phyloP scores from a whole-genome alignment of 805 yeast genomes.

The Myxozyma vanderwaltii region DNA sequence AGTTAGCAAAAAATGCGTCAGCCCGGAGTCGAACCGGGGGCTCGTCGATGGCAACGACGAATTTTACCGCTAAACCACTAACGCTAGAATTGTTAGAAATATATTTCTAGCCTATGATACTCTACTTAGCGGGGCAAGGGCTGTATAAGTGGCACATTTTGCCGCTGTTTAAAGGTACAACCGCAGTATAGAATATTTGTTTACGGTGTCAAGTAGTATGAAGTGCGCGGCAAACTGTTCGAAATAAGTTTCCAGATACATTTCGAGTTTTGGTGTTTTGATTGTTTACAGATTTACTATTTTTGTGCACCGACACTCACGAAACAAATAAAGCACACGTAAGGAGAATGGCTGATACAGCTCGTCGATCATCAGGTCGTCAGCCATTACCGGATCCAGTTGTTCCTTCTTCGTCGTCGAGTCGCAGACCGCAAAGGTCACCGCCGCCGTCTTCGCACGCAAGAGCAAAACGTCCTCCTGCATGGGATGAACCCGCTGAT shows the following conservation, averaged over 20 bases:
- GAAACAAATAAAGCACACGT: background rate
- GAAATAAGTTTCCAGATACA: too few species aligned
- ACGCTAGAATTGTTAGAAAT: conserved; percentile 40
- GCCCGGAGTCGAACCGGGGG: conserved; percentile 62
- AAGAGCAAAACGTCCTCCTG: conserved; percentile 12
- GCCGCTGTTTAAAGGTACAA: too few species aligned
- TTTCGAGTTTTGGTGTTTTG: too few species aligned
- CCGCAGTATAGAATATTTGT: too few species aligned
- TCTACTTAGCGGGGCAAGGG: background rate
- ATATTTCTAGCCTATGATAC: background rate
- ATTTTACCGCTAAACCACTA: conserved; percentile 57
- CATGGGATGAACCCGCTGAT: conserved; percentile 9
- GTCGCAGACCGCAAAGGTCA: background rate
- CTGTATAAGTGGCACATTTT: background rate
- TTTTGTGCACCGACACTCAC: background rate
- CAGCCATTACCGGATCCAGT: conserved; percentile 2
- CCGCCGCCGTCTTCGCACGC: conserved; percentile 5
- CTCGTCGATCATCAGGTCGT: background rate
- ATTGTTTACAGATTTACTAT: background rate
- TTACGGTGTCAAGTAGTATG: too few species aligned
- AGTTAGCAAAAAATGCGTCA: conserved; percentile 42
- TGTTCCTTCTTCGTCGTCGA: background rate
- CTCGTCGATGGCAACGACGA: conserved; percentile 57
- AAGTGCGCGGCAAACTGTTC: too few species aligned
- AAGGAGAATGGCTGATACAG: conserved; percentile 5